A percentile compares a stretch with the other conserved stretches of the same genome.
These are phyloP conservation scores for Asclepias syriaca DNA, from an alignment of 257 asterid genomes.

Conservation along the genomic window DNA sequence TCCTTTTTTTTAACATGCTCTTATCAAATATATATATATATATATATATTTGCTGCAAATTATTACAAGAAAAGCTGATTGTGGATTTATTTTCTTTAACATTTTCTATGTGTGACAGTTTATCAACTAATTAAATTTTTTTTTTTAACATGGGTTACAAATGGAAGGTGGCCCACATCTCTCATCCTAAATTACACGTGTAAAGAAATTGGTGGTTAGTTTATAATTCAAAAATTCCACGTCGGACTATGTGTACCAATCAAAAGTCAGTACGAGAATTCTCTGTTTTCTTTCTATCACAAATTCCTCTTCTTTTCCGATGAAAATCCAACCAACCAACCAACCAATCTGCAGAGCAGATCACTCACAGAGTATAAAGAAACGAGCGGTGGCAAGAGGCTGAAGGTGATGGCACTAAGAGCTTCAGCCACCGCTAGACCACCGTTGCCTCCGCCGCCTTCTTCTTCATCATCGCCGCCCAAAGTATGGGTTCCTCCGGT, in stretches of 20 bases:
- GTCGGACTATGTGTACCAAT: conserved; percentile 15
- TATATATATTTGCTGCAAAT: background rate
- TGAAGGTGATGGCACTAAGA: conserved; percentile 62
- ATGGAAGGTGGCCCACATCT: background rate
- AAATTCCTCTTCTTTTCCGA: conserved; percentile 4
- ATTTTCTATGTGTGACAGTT: too few relatives aligned
- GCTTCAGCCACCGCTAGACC: conserved; percentile 73
- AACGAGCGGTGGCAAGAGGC: conserved; percentile 27
- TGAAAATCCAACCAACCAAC: background rate
- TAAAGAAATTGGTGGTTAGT: background rate
- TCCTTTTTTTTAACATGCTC: conserved; percentile 5
- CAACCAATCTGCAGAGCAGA: background rate
- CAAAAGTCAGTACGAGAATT: conserved; percentile 9
- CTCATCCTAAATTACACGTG: conserved; percentile 30
- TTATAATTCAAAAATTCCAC: conserved; percentile 10
- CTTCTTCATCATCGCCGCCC: conserved; percentile 25
- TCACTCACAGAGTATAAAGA: background rate
- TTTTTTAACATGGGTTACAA: too few relatives aligned
- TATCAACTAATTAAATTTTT: too few relatives aligned
- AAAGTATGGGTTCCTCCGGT: conserved; percentile 17
- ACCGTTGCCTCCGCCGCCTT: conserved; percentile 34
- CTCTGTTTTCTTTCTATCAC: conserved; percentile 23
- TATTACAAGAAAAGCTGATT: conserved; percentile 7
- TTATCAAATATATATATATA: conserved; percentile 4
- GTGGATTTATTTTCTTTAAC: background rate